Percentiles rank a stretch among this genome's conserved stretches.
These are phyloP conservation scores for Amanita molliuscula DNA, from an alignment of 768 basidiomycete species.

Conservation along the genomic window DNA sequence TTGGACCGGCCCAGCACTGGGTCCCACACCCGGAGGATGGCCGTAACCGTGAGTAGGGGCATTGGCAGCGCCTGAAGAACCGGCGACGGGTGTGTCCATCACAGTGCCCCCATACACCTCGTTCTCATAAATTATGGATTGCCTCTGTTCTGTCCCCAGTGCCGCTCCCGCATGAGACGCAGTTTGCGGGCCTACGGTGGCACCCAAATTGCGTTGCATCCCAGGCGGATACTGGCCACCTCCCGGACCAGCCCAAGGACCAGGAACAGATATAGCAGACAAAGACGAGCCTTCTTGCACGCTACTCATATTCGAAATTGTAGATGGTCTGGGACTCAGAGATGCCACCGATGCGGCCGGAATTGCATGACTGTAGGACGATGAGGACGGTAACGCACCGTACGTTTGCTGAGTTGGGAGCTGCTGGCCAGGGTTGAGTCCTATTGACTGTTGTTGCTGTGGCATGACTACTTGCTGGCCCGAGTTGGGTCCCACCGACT, in stretches of 20 bases:
- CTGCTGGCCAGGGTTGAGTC: background rate
- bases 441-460: background rate
- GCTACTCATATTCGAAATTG: background rate
- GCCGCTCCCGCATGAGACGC: background rate
- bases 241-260: background rate
- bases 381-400: background rate
- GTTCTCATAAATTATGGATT: background rate
- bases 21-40: background rate
- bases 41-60: background rate
- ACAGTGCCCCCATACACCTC: constrained; percentile 2
- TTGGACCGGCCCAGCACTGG: background rate
- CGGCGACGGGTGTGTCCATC: background rate
- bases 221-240: constrained; percentile 2
- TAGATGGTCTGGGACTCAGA: background rate
- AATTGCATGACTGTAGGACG: background rate
- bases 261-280: background rate
- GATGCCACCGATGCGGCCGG: background rate
- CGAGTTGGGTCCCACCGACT: background rate
- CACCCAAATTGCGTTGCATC: background rate
- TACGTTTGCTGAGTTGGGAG: background rate
- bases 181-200: background rate
- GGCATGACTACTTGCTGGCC: background rate
- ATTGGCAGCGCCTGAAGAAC: constrained; percentile 1
- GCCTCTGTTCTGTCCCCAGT: background rate
- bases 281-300: background rate